Base-by-base conservation (phyloP, 1,139 yeast species). In the Zygoascus meyerae region DNA sequence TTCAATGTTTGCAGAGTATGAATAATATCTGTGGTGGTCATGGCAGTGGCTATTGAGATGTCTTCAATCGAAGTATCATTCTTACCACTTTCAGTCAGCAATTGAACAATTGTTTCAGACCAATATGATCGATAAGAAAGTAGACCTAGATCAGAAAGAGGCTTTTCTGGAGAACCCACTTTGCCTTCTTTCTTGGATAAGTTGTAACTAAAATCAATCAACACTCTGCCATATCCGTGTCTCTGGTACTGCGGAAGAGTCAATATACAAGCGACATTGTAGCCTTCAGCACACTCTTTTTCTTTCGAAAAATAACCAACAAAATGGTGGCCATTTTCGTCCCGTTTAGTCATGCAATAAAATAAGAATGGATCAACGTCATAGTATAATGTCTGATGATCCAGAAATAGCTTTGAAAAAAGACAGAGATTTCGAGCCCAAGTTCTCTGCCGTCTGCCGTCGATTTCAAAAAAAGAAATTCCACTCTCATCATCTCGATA, bases 231-330 rank as follows among this genome's bases (percentile, higher is more conserved):
- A 63, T 79, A 94, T 1, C 99, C 99, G 70, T 77, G 86, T 59
- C 96, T 79, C 66, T 92, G 99, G 66, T 92, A 92, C 61, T 94
- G 95, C 2, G 99, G 99, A 44, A 92, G 68, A 0, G 97, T 90
- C 57, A 94, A 70, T 62, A 92, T 92, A 79, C 99, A 92, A 0
- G 98, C 98, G 34, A 92, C 94, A 61, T 92, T 92, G 68, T 90
- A 92, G n/a, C 83, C 84, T 60, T 92, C 97, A 0, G 95, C 95
- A 55, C 90, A 81, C 66, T 90, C 97, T 66, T 92, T 92, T 65
- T 92, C 99, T 59, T 92, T 92, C 2, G 97, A 90, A 61, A 92
- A 92, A 63, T 86, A 92, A 0, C 99, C 99, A 10, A 92, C 96
- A 45, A 92, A 72, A 66, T 92, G 97, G 65, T 90, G 97, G 2